Base-by-base conservation (phyloP, 2,329 filamentous ascomycete species). In the Colletotrichum sp. region DNA sequence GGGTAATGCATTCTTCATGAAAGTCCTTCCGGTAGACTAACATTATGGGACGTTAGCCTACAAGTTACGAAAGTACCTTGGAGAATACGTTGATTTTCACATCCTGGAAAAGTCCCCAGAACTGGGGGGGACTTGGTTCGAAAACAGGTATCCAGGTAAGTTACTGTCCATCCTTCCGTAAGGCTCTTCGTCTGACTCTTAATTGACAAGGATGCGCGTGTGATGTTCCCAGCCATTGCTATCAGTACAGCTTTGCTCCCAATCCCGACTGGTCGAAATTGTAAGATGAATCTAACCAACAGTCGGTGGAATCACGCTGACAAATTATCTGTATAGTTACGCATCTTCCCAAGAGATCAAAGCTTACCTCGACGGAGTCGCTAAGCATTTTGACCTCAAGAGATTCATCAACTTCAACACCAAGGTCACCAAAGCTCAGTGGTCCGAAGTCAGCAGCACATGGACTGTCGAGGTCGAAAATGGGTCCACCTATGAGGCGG, bases 161-260 rank as follows among this genome's bases (percentile, higher is more conserved):
- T 4, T 18, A 21, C 3, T 10, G 10, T 2, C 0, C 18, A 49
- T 49, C 9, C 44, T 10, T 6, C 39, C 1, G 0, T n/a, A 18
- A 2, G 1, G 18, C 3, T 49, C 39, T 12, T n/a, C 0, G 5
- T 21, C 44, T 59, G 4, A 28, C 24, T 18, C 2, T 4, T 13
- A 1, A 9, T 24, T 4, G 3, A 24, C 1, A 3, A 59, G 55
- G 55, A 26, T 59, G 55, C 26, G 55, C 55, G 3, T 59, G 55
- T 4, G 55, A 59, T 28, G 55, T 59, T 18, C 55, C 55, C 0
- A 59, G 55, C 5, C 55, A 59, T 28, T 59, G 55, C 24, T 59
- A 59, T 28, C 55, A 59, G 55, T 59, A 59, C 24, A 59, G 55
- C 24, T 59, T 59, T 4, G 55, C 55, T 0, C 55, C 55, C 15